phyloP scores from a whole-genome alignment of 495 filamentous ascomycete genomes.

The Pyrenopolyporus hunteri region DNA sequence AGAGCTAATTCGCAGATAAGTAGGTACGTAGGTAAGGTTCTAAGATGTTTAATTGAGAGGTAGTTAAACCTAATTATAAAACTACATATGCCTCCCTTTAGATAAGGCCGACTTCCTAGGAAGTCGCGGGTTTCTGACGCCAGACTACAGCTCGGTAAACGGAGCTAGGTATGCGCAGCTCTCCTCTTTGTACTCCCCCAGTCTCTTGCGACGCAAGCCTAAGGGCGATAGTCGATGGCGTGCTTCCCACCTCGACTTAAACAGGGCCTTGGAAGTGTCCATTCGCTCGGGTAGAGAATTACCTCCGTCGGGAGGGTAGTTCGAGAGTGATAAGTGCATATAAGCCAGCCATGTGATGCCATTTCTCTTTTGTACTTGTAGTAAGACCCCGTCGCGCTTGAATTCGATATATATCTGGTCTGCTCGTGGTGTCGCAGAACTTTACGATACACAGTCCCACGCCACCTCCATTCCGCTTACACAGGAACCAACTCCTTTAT shows the following conservation, averaged over 20 bases:
- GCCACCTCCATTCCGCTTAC: constrained; percentile 2
- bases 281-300: constrained; percentile 12
- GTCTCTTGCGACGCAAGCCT: constrained; percentile 12
- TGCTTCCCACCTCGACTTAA: constrained; percentile 21
- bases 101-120: too few relatives aligned
- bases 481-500: constrained; percentile 3
- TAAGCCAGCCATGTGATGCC: constrained; percentile 11
- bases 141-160: not conserved
- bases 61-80: too few relatives aligned
- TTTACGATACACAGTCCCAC: constrained; percentile 8
- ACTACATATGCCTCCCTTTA: too few relatives aligned
- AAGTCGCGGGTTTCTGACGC: not conserved
- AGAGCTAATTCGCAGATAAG: too few relatives aligned
- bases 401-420: constrained; percentile 1
- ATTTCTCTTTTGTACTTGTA: constrained; percentile 8
- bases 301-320: constrained; percentile 14
- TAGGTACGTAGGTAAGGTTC: too few relatives aligned
- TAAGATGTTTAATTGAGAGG: too few relatives aligned
- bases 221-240: constrained; percentile 28
- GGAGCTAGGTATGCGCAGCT: constrained; percentile 1
- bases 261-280: constrained; percentile 2
- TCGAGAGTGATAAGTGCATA: constrained; percentile 4
- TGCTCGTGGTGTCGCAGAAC: not conserved
- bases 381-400: constrained; percentile 4
- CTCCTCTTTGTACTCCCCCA: not conserved